Conservation (phyloP, 2,329 filamentous ascomycete species). For the Scedosporium apiospermum region DNA sequence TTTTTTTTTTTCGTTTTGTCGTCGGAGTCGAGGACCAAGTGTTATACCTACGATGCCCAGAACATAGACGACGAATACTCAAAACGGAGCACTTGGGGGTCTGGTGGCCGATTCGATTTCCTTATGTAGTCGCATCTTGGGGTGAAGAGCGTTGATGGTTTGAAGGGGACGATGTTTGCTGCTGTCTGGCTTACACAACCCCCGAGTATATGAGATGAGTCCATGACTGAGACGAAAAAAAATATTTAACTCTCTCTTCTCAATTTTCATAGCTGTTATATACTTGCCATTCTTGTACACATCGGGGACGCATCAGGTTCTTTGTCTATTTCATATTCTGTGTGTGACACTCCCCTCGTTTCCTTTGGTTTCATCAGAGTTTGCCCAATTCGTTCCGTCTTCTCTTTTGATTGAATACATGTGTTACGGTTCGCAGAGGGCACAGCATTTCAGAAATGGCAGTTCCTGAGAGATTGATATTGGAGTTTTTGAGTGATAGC, state of each 20-base stretch:
- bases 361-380: not conserved
- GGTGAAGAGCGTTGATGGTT: not conserved
- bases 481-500: too few relatives aligned
- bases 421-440: not conserved
- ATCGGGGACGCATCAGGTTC: too few relatives aligned
- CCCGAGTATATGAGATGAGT: conserved; percentile 1
- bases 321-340: too few relatives aligned
- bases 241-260: conserved; percentile 1
- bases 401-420: not conserved
- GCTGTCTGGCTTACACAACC: not conserved
- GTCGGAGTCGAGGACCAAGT: too few relatives aligned
- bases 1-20: too few relatives aligned
- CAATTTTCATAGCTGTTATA: not conserved
- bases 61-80: too few relatives aligned
- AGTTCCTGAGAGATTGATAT: too few relatives aligned
- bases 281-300: not conserved
- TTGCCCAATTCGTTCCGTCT: too few relatives aligned
- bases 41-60: too few relatives aligned
- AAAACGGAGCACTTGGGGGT: too few relatives aligned
- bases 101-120: too few relatives aligned
- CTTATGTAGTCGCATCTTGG: too few relatives aligned
- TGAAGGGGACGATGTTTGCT: not conserved
- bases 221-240: conserved; percentile 1
- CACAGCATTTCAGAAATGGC: not conserved
- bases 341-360: not conserved